These are phyloP conservation scores for Penicillium sp. DNA, from an alignment of 2,329 filamentous ascomycete species.

Conservation along the genomic window DNA sequence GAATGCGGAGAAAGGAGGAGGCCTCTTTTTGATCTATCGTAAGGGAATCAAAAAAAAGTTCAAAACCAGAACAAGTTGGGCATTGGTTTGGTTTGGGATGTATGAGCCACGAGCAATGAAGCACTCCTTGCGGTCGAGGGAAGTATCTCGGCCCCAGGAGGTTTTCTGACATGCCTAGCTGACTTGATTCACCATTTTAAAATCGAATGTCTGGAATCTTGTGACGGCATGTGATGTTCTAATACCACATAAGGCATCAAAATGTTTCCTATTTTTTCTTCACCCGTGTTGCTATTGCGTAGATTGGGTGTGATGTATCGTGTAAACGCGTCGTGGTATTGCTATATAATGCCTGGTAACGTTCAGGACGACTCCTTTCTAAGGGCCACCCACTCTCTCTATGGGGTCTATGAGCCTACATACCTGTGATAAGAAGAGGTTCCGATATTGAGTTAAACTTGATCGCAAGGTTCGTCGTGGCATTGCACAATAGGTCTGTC, in stretches of 20 bases:
- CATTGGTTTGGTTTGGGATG: conserved; percentile 45
- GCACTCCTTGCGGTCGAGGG: conserved; percentile 35
- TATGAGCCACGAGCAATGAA: conserved; percentile 55
- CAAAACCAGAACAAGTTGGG: conserved; percentile 40
- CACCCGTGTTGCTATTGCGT: conserved; percentile 20
- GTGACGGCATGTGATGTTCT: conserved; percentile 48
- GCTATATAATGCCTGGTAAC: not conserved
- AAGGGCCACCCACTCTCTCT: not conserved
- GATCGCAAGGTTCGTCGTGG: not conserved
- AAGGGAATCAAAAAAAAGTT: conserved; percentile 44
- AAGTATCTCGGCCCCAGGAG: conserved; percentile 27
- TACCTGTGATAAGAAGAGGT: too few relatives aligned
- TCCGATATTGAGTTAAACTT: too few relatives aligned
- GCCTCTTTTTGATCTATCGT: conserved; percentile 39
- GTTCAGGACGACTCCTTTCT: not conserved
- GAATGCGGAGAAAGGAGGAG: conserved; percentile 34
- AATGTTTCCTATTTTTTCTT: conserved; percentile 41
- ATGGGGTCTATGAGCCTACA: too few relatives aligned
- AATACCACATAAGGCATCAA: conserved; percentile 48
- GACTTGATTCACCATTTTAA: conserved; percentile 42
- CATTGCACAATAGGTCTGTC: not conserved
- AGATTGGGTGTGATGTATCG: conserved; percentile 10
- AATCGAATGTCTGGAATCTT: conserved; percentile 43
- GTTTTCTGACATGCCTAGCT: conserved; percentile 48
- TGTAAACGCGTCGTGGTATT: not conserved